Base-by-base conservation (phyloP, 371 early-diverging fungal genomes). In the Amoeboaphelidium occidentale region DNA sequence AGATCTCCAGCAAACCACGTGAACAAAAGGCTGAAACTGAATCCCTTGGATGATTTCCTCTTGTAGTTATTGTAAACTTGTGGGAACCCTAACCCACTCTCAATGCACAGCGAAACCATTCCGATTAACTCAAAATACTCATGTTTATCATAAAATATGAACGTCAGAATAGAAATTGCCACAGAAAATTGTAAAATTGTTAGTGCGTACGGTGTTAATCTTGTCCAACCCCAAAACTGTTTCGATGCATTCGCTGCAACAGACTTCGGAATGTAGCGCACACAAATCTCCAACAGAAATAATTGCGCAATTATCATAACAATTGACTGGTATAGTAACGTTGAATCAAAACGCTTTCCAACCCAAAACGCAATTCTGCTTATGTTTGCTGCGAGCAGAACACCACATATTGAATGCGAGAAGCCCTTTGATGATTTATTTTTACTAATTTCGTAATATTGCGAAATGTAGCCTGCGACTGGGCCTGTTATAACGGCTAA, bases 261-360 rank as follows among this genome's bases (percentile, higher is more conserved):
- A n/a, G n/a, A n/a, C n/a, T n/a, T n/a, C n/a, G n/a, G 39, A 32
- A 17, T 17, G 17, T 32, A 32, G 10, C 17, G 6, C 6, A 32
- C 53, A 2, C 63, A 65, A 4, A 66, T 58, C 45, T 76, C 64
- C 25, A 74, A 55, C 25, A 76, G 47, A 17, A 69, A 53, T 42
- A 74, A 51, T 52, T 74, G 74, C 1, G 69, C 61, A 4, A 63
- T 25, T 14, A 73, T 70, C 74, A 76, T 76, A 1, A 68, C 51
- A 23, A 73, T 63, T 1, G 73, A 71, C 51, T 76, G 76, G 47
- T 64, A 60, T 2, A 76, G 51, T n/a, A 73, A 52, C 10, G 70
- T 68, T 0, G 49, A 52, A 39, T 73, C 76, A 55, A 76, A 76
- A 41, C 69, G 64, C 54, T 64, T 62, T 32, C 39, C 39, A 32